phyloP scores from a whole-genome alignment of 495 filamentous ascomycete species.

The Penicillium atrosanguineum region DNA sequence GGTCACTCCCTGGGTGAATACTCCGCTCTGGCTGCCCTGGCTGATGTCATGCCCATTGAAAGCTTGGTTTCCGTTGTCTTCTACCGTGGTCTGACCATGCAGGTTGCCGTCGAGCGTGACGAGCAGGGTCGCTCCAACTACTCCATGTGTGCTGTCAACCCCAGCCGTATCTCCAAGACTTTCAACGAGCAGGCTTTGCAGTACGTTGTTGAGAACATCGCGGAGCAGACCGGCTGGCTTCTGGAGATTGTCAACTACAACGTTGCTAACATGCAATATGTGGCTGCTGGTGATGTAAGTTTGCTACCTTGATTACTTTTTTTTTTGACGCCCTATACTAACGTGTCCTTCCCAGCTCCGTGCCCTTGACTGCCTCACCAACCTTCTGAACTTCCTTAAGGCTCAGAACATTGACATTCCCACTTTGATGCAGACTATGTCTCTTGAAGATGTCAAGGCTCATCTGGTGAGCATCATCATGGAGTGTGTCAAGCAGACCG shows the following conservation, averaged over 20 bases:
- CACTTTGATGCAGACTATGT: constrained; percentile 79
- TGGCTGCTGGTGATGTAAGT: constrained; percentile 83
- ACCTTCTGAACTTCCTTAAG: constrained; percentile 91
- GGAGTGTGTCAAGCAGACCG: constrained; percentile 78
- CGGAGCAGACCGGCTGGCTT: constrained; percentile 90
- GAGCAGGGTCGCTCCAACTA: constrained; percentile 91
- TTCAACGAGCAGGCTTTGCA: constrained; percentile 97
- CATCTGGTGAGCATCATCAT: constrained; percentile 84
- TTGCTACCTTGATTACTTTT: neutral
- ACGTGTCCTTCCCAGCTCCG: constrained; percentile 55
- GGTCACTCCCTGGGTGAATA: constrained; percentile 99
- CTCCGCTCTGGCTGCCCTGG: constrained; percentile 91
- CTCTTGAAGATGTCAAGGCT: constrained; percentile 76
- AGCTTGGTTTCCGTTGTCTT: constrained; percentile 97
- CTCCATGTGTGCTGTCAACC: constrained; percentile 98
- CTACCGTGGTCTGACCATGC: constrained; percentile 98
- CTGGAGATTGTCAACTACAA: constrained; percentile 99
- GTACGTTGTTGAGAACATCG: constrained; percentile 89
- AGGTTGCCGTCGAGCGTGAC: constrained; percentile 97
- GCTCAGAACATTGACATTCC: constrained; percentile 95
- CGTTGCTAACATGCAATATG: constrained; percentile 97
- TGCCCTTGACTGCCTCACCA: constrained; percentile 89
- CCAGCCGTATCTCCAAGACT: constrained; percentile 92
- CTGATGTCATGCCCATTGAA: constrained; percentile 99
- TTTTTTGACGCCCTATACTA: constrained; percentile 19